phyloP scores from a whole-genome alignment of 257 asterid species.

The Solanum bulbocastanum region DNA sequence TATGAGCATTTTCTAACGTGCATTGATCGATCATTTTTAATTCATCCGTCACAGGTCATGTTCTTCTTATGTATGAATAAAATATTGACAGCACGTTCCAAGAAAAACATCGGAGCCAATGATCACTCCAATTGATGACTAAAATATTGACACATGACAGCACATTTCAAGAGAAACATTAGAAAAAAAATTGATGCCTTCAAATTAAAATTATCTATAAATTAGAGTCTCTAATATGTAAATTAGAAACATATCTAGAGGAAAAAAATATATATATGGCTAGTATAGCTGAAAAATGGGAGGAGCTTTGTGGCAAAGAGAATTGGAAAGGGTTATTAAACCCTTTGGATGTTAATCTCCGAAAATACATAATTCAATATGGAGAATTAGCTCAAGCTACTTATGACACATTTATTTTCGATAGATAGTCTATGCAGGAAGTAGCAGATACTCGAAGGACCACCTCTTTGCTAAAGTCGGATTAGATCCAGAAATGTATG shows the following conservation, averaged over 20 bases:
- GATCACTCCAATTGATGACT: background rate
- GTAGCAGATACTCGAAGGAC: slow-evolving; percentile 29
- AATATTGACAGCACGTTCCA: background rate
- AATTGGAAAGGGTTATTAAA: slow-evolving; percentile 59
- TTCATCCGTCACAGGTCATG: background rate
- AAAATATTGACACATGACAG: background rate
- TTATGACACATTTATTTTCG: slow-evolving; percentile 56
- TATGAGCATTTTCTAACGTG: background rate
- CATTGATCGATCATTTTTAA: background rate
- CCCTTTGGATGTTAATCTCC: slow-evolving; percentile 68
- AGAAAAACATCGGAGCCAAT: background rate
- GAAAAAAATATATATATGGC: background rate
- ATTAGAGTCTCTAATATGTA: background rate
- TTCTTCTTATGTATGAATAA: background rate
- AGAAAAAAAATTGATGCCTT: background rate
- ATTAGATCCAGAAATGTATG: slow-evolving; percentile 36
- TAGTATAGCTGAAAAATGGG: slow-evolving; percentile 44
- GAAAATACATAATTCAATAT: slow-evolving; percentile 54
- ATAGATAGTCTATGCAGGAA: slow-evolving; percentile 64
- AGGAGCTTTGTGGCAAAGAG: slow-evolving; percentile 41
- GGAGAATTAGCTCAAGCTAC: slow-evolving; percentile 66
- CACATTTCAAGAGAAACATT: background rate
- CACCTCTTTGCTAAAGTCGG: slow-evolving; percentile 45
- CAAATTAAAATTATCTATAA: background rate
- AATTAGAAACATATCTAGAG: background rate